Base-by-base conservation (phyloP, 768 basidiomycete genomes). In the Lactarius vividus region DNA sequence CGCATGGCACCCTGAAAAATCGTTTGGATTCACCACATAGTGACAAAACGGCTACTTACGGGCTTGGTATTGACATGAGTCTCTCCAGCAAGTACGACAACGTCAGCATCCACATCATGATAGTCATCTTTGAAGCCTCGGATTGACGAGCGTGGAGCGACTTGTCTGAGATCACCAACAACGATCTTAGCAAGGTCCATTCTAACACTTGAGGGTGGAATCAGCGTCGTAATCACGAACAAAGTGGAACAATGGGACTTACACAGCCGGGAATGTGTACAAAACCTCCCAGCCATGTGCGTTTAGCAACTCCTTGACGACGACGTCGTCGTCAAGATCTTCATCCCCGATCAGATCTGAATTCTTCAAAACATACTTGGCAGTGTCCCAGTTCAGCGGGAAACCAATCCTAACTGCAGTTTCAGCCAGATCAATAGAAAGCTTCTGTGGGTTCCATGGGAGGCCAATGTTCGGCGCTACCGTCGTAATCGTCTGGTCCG, bases 111-210 rank as follows among this genome's bases (percentile, higher is more conserved):
- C 55, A 75, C 52, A 23, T 71, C 62, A 52, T 70, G 66, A 58
- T 76, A 82, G 63, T 82, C 81, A 37, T 82, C 81, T 35, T 70
- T 66, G 53, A 76, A 76, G 23, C 81, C 81, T n/a, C 76, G 75
- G 65, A 82, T 74, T 1, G 74, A 73, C 52, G 73, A 70, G 49
- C 74, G 75, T 3, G 75, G 77, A 5, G 72, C 75, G 59, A 78
- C 75, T 68, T 79, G 75, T 49, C 67, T 74, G 62, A 78, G 71
- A 6, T 79, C 77, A 40, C 72, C 71, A 13, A 79, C 77, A 35
- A 81, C 77, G n/a, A 78, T 77, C 69, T 82, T 80, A 39, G 79
- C 74, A 67, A 69, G 77, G 23, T 82, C 81, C 79, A 82, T 79
- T 18, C 78, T 76, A 23, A 76, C 71, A 42, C 81, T 82, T 57